A percentile compares a stretch with the other conserved stretches of the same genome.
phyloP scores from a whole-genome alignment of 768 basidiomycete genomes.

The Amanita polypyramis region DNA sequence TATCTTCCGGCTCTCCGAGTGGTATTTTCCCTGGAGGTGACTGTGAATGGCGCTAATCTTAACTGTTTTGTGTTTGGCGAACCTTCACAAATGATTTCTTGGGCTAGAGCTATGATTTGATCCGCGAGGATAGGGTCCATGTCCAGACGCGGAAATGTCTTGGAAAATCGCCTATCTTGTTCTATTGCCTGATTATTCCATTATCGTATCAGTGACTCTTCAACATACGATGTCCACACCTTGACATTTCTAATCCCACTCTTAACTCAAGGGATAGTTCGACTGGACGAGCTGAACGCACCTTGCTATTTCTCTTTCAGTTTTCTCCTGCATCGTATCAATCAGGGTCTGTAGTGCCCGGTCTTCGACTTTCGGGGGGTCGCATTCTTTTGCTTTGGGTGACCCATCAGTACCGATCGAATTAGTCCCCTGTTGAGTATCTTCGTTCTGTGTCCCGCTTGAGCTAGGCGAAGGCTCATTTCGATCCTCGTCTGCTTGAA shows the following conservation, averaged over 20 bases:
- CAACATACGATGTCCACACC: constrained; percentile 13
- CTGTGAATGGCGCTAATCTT: neutral
- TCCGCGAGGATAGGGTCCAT: constrained; percentile 50
- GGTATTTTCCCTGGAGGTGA: constrained; percentile 20
- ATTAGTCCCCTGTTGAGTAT: neutral
- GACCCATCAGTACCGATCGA: constrained; percentile 5
- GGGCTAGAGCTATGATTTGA: constrained; percentile 44
- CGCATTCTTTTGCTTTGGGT: constrained; percentile 19
- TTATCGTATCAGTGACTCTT: neutral
- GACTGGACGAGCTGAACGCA: constrained; percentile 17
- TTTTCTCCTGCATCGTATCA: constrained; percentile 79
- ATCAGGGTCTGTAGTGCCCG: constrained; percentile 59
- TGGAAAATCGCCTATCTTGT: constrained; percentile 67
- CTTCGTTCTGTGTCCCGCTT: constrained; percentile 15
- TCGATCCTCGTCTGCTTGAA: constrained; percentile 16
- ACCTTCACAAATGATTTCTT: constrained; percentile 14
- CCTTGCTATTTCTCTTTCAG: constrained; percentile 78
- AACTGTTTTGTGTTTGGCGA: constrained; percentile 2
- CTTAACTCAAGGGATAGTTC: neutral
- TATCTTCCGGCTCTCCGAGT: constrained; percentile 58
- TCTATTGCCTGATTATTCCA: constrained; percentile 52
- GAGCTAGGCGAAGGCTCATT: constrained; percentile 8
- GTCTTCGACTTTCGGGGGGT: constrained; percentile 35
- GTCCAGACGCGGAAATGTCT: constrained; percentile 49
- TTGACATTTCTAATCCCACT: constrained; percentile 22